Base-by-base conservation (phyloP, 768 basidiomycete species). In the Mycena olivaceomarginata region DNA sequence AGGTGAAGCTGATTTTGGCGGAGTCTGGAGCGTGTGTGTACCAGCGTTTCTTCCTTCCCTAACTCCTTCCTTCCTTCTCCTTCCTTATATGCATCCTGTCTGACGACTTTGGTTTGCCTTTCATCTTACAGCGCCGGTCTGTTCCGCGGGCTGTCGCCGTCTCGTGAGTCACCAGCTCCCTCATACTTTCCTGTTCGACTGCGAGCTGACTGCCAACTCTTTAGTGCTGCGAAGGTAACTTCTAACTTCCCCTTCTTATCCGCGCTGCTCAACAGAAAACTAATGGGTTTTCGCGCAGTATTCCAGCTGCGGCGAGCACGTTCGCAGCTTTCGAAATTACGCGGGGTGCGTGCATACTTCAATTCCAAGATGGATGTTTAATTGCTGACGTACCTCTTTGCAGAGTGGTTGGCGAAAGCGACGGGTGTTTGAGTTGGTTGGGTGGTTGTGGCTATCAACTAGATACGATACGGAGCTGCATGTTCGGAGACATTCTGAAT, bases 281-380 rank as follows among this genome's bases (percentile, higher is more conserved):
- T 31, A 4, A 31, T 31, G 31, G 31, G 31, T 31, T 31, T 31
- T 31, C 31, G 31, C 18, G 64, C 78, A 97, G 96, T 85, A 96
- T 98, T 81, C 97, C 97, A 16, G 96, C 97, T 7, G 97, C 97
- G 15, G 97, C 93, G 57, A 93, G 94, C 79, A 98, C 97, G 4
- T 98, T 98, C 79, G 94, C 95, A 13, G 95, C 95, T 0, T 98
- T 95, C 81, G 97, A 98, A 84, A 82, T 97, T 39, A 96, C 94
- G 0, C 86, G 96, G 87, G 94, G 94, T 93, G 68, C 71, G 90
- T 82, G 43, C 56, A 18, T 18, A 16, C n/a, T 10, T 41, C 31
- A 4, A 31, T 15, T 2, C 37, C 11, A 18, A 10, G 9, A 40
- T 41, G 20, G 16, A 5, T 16, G 1, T 59, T 9, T 46, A 10